Evolutionary conservation across 2,329 filamentous ascomycete genomes (phyloP), one percentile per base, ranked within the genome.

Genomic region (Aspergillus glaucus): DNA sequence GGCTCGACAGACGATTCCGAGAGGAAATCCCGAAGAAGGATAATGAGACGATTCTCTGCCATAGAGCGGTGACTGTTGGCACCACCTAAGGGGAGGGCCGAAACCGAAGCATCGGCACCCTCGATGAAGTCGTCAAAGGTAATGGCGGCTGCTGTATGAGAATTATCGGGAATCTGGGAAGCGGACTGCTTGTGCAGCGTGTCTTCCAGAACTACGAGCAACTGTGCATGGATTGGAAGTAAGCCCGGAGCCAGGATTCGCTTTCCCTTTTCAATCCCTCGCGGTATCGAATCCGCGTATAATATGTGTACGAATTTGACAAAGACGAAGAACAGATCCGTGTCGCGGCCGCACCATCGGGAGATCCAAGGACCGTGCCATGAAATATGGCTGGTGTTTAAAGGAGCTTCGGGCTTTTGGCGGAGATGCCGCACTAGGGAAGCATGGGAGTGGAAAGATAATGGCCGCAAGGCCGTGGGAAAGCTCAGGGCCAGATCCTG

Each of bases 301-400:
- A 96, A 75, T 17, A 92, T 79, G 65, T 92, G 87, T 59, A 87
- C 94, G 64, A 93, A 85, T 68, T 95, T 95, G 71, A 84, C 82
- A 62, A 96, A 96, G 41, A 94, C 86, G 70, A 92, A 95, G 64
- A 95, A 88, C 30, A 96, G 75, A 62, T 95, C 91, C 3, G 87
- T 94, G 59, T 95, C 90, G 2, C 84, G 82, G 12, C 91, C 91
- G 52, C 82, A 85, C 91, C 91, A 96, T 52, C 89, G 82, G 36
- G 86, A 81, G 6, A 88, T 75, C 91, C 91, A 96, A 1, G 84
- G 83, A 1, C 88, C 88, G 59, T 86, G 82, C 90, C 91, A 96
- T 40, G 84, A 76, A n/a, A 95, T 84, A 55, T 85, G 82, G 26
- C 82, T 78, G 4, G 86, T 81, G 26, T 84, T 79, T 36, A 90